Evolutionary conservation across 1,139 yeast species (phyloP).

Genomic region (Debaryomyces subglobosus): DNA sequence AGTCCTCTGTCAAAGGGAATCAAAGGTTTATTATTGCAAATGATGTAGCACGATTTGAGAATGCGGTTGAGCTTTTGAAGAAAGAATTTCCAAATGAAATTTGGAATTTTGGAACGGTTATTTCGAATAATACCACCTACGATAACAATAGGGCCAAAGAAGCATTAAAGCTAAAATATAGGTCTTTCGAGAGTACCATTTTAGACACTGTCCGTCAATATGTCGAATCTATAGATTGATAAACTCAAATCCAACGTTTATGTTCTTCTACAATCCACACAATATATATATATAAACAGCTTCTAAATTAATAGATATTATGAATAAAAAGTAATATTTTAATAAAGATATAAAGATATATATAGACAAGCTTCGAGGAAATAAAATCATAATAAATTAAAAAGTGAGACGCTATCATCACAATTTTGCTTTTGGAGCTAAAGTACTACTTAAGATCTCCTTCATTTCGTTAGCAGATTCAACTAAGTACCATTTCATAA

Average conservation of each 20-base stretch:
- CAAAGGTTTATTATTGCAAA: conserved; percentile 18
- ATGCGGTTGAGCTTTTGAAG: background rate
- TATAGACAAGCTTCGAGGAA: background rate
- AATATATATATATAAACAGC: background rate
- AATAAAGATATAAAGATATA: conserved; percentile 1
- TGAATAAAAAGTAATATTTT: background rate
- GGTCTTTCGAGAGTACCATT: conserved; percentile 17
- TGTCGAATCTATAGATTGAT: background rate
- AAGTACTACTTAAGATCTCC: conserved; percentile 54
- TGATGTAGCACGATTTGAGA: conserved; percentile 24
- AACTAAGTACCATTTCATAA: conserved; percentile 69
- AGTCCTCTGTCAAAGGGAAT: conserved; percentile 13
- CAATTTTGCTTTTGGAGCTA: conserved; percentile 44
- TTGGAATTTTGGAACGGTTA: conserved; percentile 20
- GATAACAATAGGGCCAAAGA: conserved; percentile 22
- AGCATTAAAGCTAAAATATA: conserved; percentile 20
- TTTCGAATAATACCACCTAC: conserved; percentile 25
- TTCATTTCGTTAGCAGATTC: conserved; percentile 84
- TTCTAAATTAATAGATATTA: background rate
- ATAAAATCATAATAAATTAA: conserved; percentile 1
- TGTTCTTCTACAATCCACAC: background rate
- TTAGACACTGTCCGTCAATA: conserved; percentile 15
- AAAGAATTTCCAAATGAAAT: conserved; percentile 17
- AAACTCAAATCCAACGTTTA: background rate
- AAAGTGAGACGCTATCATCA: conserved; percentile 4